Percentiles rank a stretch among this genome's conserved stretches.
Conservation (phyloP, 345 rosid species). For the Populus pruinosa region DNA sequence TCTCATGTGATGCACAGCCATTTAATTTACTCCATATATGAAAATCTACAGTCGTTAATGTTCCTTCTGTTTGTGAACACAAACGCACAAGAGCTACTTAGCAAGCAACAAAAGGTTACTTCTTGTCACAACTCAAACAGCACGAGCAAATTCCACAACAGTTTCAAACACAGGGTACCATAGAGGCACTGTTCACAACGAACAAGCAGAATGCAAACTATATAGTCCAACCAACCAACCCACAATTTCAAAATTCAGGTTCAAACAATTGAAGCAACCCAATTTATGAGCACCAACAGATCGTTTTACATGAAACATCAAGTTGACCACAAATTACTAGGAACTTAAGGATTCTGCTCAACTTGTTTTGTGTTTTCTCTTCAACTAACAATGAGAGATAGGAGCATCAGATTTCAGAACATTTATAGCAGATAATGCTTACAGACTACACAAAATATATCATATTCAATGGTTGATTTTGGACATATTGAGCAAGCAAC, state of each 20-base stretch:
- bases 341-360: neutral
- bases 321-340: neutral
- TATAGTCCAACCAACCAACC: neutral
- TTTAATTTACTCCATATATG: no score
- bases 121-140: neutral
- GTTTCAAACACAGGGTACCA: neutral
- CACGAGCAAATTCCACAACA: neutral
- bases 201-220: neutral
- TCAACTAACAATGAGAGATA: neutral
- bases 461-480: neutral
- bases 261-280: neutral
- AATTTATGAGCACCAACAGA: neutral
- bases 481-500: neutral
- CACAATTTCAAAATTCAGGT: neutral
- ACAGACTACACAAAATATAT: neutral
- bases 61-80: no score
- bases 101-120: neutral
- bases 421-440: neutral
- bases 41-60: no score
- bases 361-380: neutral
- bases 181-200: neutral
- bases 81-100: neutral
- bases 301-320: neutral
- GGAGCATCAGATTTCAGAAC: neutral
- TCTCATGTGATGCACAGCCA: neutral